Evolutionary conservation across 2,329 filamentous ascomycete species (phyloP), one percentile per base, ranked within the genome.

Genomic region (Aspergillus felis): DNA sequence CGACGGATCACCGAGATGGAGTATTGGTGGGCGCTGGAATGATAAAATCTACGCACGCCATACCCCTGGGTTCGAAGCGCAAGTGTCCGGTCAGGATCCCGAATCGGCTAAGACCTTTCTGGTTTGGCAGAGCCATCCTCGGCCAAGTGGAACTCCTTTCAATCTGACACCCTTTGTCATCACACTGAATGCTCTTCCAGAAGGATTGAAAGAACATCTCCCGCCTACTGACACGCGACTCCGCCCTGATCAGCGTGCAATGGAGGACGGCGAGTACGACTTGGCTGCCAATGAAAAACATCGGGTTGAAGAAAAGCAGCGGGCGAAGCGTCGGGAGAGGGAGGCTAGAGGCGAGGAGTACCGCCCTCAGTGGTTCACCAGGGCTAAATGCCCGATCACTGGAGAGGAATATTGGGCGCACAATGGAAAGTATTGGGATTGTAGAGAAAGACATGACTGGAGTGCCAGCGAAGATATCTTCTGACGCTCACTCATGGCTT

Each of bases 251-350:
- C 94, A 99, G 78, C 84, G 94, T 10, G 94, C 94, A 1, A 99
- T 99, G 94, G 94, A 99, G 73, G 92, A 97, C 60, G 94, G 93
- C n/a, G 86, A 92, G 75, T 99, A 99, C 70, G 93, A 97, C 68
- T 82, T 94, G 58, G 94, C 94, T 1, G 94, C 93, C 0, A 85
- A 84, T 4, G 94, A 99, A 80, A 99, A 99, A 84, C 94, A 93
- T 69, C 83, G 94, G 1, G 84, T 99, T 0, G 94, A 99, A 75
- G 90, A 97, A 78, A 92, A 87, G 62, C 94, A 99, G 79, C 83
- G 94, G 58, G 86, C 87, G 9, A 87, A 88, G 57, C 80, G 94
- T 60, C 79, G 90, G 55, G 78, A 82, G 57, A 82, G 92, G 25
- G 93, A 99, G 75, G 82, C 83, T 29, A 83, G 77, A 2, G 94